Percentiles rank a stretch among this genome's conserved stretches.
phyloP scores from a whole-genome alignment of 768 basidiomycete species.

The Podaxis sp. region DNA sequence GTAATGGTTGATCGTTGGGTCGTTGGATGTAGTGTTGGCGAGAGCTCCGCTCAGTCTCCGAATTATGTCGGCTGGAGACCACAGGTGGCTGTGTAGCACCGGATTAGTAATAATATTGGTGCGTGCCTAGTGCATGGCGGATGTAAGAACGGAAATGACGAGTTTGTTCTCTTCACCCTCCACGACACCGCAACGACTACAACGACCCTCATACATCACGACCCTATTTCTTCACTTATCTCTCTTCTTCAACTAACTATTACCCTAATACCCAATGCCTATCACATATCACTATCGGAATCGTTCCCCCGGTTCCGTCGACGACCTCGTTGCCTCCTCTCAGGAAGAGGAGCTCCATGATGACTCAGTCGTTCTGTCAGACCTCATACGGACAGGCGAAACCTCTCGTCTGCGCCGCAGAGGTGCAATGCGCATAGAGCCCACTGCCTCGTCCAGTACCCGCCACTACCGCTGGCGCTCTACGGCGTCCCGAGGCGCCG shows the following conservation, averaged over 20 bases:
- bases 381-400: conserved; percentile 72
- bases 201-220: not conserved
- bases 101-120: not conserved
- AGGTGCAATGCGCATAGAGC: conserved; percentile 68
- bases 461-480: conserved; percentile 9
- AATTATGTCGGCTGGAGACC: not conserved
- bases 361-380: conserved; percentile 69
- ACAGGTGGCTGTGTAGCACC: not conserved
- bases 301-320: not conserved
- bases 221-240: not conserved
- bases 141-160: not conserved
- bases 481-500: not conserved
- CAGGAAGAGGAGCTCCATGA: conserved; percentile 29
- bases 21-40: not conserved
- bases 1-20: not conserved
- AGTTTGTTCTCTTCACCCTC: not conserved
- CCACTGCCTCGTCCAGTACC: conserved; percentile 16
- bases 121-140: conserved; percentile 3
- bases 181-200: conserved; percentile 1
- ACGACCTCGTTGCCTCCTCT: conserved; percentile 4
- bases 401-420: conserved; percentile 70
- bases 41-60: not conserved
- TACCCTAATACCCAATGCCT: conserved; percentile 13
- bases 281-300: conserved; percentile 7
- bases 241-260: not conserved